phyloP scores from a whole-genome alignment of 176 grass and related monocot genomes.

The Rhynchospora breviuscula region DNA sequence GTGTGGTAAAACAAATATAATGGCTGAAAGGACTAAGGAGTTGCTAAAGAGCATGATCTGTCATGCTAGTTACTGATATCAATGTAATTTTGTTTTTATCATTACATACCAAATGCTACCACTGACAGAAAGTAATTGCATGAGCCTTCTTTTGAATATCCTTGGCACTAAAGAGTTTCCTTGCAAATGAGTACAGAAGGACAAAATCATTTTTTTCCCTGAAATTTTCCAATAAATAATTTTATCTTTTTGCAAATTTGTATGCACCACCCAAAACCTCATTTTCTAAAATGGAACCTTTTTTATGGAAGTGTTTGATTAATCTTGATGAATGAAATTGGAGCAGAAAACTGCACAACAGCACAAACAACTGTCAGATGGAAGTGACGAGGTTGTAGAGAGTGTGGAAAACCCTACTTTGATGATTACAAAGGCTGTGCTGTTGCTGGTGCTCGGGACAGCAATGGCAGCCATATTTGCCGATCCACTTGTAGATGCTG shows the following conservation, averaged over 20 bases:
- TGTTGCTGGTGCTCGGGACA: slow-evolving; percentile 52
- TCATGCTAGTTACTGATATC: background rate
- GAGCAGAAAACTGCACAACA: slow-evolving; percentile 69
- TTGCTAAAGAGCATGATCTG: background rate
- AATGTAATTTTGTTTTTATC: background rate
- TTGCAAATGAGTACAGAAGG: background rate
- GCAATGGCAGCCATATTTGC: slow-evolving; percentile 69
- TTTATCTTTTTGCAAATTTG: slow-evolving; percentile 11
- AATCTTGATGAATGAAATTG: slow-evolving; percentile 16
- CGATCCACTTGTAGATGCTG: slow-evolving; percentile 85
- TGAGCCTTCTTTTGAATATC: background rate
- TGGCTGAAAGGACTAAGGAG: background rate
- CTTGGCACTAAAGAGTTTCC: background rate
- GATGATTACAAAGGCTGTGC: slow-evolving; percentile 59
- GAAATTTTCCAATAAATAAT: background rate
- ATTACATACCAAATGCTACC: background rate
- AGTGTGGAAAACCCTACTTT: slow-evolving; percentile 45
- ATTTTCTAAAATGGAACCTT: background rate
- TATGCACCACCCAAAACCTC: background rate
- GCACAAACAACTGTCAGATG: slow-evolving; percentile 42
- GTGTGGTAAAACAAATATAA: background rate
- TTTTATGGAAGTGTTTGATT: background rate
- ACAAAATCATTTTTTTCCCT: background rate
- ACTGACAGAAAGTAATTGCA: background rate
- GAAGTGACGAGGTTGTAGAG: slow-evolving; percentile 63